A percentile compares a stretch with the other conserved stretches of the same genome.
These are phyloP conservation scores for Articulospora tetracladia DNA, from an alignment of 495 filamentous ascomycete genomes.

Conservation along the genomic window DNA sequence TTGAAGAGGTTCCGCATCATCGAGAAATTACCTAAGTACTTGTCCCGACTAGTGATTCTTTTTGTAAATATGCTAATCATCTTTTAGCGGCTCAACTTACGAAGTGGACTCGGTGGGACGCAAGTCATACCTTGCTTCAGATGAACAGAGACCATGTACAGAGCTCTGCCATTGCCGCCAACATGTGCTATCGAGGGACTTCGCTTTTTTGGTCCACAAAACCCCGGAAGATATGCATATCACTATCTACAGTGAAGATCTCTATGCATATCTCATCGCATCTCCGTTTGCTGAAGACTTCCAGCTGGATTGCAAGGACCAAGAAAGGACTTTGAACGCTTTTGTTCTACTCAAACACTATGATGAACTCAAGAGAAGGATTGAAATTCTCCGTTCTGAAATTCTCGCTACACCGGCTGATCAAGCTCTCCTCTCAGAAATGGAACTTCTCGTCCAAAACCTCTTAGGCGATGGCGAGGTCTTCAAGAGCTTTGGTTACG, in stretches of 20 bases:
- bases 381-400: neutral
- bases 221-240: neutral
- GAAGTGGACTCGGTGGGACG: neutral
- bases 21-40: neutral
- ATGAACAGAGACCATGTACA: conserved; percentile 2
- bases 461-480: conserved; percentile 1
- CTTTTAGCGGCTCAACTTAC: neutral
- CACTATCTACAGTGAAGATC: conserved; percentile 1
- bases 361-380: neutral
- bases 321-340: neutral
- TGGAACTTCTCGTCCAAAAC: conserved; percentile 2
- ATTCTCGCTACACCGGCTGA: neutral
- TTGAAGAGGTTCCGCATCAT: neutral
- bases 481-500: conserved; percentile 7
- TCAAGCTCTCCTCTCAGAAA: neutral
- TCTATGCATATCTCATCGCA: neutral
- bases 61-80: neutral
- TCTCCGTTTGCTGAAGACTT: neutral
- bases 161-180: neutral
- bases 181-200: neutral
- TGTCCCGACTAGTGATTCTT: neutral
- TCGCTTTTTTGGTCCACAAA: neutral
- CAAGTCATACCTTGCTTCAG: neutral
- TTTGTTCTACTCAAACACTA: neutral
- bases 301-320: neutral